phyloP scores from a whole-genome alignment of 179 eudicot genomes.

The Heliamphora pulchella region DNA sequence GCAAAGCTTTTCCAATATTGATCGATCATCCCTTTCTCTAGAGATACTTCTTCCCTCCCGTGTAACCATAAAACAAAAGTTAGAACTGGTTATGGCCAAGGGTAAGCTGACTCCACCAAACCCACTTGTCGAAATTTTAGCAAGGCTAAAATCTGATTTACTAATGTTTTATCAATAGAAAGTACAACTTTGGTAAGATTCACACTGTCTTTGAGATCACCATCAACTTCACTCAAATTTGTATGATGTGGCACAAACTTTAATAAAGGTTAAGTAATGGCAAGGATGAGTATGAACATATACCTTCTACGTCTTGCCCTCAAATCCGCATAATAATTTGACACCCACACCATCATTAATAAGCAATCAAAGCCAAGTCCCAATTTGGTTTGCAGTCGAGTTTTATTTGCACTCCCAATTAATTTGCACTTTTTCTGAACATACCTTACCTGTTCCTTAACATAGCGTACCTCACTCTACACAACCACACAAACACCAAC shows the following conservation, averaged over 20 bases:
- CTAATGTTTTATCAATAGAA: neutral
- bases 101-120: too few species aligned
- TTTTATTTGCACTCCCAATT: neutral
- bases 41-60: too few species aligned
- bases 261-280: neutral
- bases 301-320: neutral
- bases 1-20: too few species aligned
- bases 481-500: neutral
- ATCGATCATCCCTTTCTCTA: too few species aligned
- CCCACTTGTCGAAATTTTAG: too few species aligned
- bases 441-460: neutral
- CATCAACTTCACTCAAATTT: neutral
- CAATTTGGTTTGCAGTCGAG: neutral
- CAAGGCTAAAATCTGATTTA: neutral
- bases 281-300: neutral
- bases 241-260: neutral
- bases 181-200: neutral
- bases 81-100: too few species aligned
- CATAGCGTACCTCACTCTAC: neutral
- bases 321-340: neutral
- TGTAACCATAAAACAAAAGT: too few species aligned
- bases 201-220: neutral
- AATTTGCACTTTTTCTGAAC: neutral
- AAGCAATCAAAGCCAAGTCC: constrained; percentile 3
- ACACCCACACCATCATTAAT: neutral